Conservation (phyloP, 1,139 yeast species). For the Protomyces pachydermus region DNA sequence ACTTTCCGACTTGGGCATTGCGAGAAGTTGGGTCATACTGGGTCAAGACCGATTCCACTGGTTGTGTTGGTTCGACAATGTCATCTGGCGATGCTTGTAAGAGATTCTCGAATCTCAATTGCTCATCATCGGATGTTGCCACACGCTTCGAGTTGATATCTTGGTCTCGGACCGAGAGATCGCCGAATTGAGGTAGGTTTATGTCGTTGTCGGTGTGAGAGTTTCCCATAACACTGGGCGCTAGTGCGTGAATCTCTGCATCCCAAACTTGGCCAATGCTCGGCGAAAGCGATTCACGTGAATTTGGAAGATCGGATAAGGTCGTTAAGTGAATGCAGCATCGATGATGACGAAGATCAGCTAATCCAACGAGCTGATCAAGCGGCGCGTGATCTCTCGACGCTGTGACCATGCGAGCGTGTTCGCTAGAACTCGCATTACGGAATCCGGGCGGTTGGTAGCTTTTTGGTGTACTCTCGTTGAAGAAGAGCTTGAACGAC, state of each 20-base stretch:
- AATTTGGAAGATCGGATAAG: background rate
- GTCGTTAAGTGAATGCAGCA: constrained; percentile 10
- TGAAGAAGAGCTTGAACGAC: constrained; percentile 48
- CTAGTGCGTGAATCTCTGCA: constrained; percentile 11
- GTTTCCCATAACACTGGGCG: background rate
- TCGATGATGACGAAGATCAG: constrained; percentile 33
- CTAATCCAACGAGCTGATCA: constrained; percentile 29
- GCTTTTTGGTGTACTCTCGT: constrained; percentile 45
- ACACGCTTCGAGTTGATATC: background rate
- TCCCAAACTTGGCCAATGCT: constrained; percentile 5
- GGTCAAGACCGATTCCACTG: background rate
- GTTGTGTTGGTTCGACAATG: background rate
- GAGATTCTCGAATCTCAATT: background rate
- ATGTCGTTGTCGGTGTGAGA: too few species aligned
- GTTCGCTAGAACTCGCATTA: constrained; percentile 44
- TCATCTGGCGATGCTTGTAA: background rate
- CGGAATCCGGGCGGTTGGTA: constrained; percentile 50
- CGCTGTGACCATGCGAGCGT: constrained; percentile 19
- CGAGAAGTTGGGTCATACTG: background rate
- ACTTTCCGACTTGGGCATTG: background rate
- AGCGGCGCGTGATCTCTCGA: constrained; percentile 12
- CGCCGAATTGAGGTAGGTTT: too few species aligned
- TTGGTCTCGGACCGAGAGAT: too few species aligned
- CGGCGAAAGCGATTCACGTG: background rate
- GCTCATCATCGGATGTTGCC: background rate